Conservation (phyloP, 2,329 filamentous ascomycete genomes). For the Aureobasidium sp. region DNA sequence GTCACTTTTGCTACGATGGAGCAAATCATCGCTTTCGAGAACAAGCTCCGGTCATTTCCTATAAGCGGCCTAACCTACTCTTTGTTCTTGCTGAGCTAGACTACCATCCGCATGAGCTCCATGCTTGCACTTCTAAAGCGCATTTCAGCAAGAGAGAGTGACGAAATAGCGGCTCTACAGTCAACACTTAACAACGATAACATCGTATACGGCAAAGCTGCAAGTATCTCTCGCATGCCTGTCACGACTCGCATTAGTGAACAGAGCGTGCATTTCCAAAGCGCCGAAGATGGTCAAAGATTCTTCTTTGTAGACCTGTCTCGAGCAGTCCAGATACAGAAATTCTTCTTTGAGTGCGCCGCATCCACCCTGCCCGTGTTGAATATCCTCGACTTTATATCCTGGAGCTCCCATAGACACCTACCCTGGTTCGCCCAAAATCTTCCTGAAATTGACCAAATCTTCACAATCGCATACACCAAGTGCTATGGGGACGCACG, state of each 20-base stretch:
- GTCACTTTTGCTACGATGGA: neutral
- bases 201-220: neutral
- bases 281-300: neutral
- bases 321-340: neutral
- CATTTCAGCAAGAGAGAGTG: neutral
- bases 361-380: neutral
- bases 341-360: neutral
- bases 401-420: no score
- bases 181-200: neutral
- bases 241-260: neutral
- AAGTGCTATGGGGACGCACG: no score
- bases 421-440: no score
- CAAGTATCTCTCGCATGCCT: neutral
- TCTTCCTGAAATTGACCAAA: no score
- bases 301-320: neutral
- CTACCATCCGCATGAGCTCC: neutral
- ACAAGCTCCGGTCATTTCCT: neutral
- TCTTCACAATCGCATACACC: no score
- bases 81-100: neutral
- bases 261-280: neutral
- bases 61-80: neutral
- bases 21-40: neutral
- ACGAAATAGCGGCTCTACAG: neutral
- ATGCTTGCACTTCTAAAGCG: neutral
- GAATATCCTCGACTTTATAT: neutral